Conservation (phyloP, 2,329 filamentous ascomycete species). For the Fusarium neocosmosporiellum region DNA sequence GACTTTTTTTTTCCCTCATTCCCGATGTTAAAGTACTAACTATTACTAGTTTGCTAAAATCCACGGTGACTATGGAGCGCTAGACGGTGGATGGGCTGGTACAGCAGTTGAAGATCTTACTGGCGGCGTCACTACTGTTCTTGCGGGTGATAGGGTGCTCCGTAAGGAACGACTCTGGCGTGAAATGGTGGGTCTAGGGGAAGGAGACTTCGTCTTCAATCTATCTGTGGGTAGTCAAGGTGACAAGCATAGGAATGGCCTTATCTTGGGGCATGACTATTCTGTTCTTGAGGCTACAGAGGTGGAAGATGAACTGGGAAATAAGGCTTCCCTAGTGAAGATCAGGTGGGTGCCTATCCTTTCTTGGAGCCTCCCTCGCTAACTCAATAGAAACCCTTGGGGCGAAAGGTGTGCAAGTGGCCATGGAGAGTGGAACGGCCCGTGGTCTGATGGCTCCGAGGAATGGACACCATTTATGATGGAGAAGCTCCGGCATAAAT, state of each 20-base stretch:
- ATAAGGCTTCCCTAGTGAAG: conserved; percentile 54
- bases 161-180: conserved; percentile 78
- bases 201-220: conserved; percentile 74
- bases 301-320: conserved; percentile 54
- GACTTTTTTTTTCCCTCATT: accelerated
- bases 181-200: conserved; percentile 75
- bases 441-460: conserved; percentile 79
- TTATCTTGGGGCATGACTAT: conserved; percentile 61
- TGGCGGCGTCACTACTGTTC: conserved; percentile 66
- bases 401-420: conserved; percentile 61
- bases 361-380: neutral
- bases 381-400: conserved; percentile 73
- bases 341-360: conserved; percentile 52
- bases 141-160: conserved; percentile 68
- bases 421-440: conserved; percentile 73
- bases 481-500: conserved; percentile 71
- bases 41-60: conserved; percentile 70
- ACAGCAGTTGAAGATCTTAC: conserved; percentile 61
- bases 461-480: conserved; percentile 82
- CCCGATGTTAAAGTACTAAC: conserved; percentile 3
- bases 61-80: conserved; percentile 76
- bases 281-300: conserved; percentile 61
- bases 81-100: conserved; percentile 75
- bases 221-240: conserved; percentile 48
- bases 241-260: conserved; percentile 49